A percentile compares a stretch with the other conserved stretches of the same genome.
Evolutionary conservation across 2,329 filamentous ascomycete genomes (phyloP).

Genomic region (Emericellopsis cladophorae): DNA sequence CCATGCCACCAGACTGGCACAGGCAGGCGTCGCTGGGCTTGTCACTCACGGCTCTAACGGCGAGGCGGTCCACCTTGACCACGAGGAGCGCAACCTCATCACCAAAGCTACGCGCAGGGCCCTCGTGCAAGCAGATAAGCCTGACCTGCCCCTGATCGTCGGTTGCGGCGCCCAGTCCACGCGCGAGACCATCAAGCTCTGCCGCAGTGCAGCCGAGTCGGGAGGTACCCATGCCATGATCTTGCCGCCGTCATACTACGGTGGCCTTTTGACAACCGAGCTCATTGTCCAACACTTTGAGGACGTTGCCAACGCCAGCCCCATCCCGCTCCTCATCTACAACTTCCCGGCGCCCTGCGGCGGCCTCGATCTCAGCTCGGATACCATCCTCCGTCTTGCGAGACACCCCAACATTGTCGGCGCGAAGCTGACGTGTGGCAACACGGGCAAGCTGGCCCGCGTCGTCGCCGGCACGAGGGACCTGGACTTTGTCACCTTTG

Average conservation of each 20-base stretch:
- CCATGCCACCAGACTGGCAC: constrained; percentile 45
- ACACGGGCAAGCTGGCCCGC: constrained; percentile 45
- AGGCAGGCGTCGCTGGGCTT: constrained; percentile 52
- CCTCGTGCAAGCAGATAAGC: constrained; percentile 42
- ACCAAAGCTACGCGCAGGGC: constrained; percentile 49
- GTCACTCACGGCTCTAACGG: constrained; percentile 63
- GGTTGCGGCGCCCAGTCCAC: constrained; percentile 57
- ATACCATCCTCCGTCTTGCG: constrained; percentile 39
- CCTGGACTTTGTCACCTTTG: constrained; percentile 50
- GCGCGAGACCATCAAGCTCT: constrained; percentile 52
- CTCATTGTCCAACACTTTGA: constrained; percentile 49
- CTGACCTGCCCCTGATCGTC: constrained; percentile 50
- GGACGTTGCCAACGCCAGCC: constrained; percentile 43
- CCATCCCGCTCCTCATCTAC: constrained; percentile 49
- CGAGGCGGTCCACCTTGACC: constrained; percentile 58
- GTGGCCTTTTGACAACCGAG: constrained; percentile 41
- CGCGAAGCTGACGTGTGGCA: constrained; percentile 51
- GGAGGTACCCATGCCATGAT: constrained; percentile 58
- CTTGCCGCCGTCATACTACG: constrained; percentile 59
- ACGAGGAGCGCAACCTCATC: constrained; percentile 50
- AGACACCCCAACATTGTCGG: constrained; percentile 46
- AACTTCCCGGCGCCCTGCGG: constrained; percentile 47
- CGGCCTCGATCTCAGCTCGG: constrained; percentile 45
- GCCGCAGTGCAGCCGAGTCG: constrained; percentile 47
- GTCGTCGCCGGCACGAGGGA: constrained; percentile 29